A percentile compares a stretch with the other conserved stretches of the same genome.
These are phyloP conservation scores for Aspergillus carlsbadensis DNA, from an alignment of 495 filamentous ascomycete species.

Conservation along the genomic window DNA sequence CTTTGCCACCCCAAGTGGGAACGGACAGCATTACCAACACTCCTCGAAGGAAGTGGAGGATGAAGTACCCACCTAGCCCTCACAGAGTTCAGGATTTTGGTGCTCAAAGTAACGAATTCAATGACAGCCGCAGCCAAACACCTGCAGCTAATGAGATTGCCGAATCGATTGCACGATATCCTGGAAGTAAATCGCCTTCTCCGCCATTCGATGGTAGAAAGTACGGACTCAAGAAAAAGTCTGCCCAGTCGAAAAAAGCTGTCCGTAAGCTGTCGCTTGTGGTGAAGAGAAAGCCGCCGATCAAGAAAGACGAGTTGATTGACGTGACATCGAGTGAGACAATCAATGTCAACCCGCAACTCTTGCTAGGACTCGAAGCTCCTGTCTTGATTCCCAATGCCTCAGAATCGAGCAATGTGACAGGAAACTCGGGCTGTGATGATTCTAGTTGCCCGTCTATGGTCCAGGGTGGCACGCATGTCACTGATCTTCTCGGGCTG, in stretches of 20 bases:
- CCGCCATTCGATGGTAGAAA: slow-evolving; percentile 18
- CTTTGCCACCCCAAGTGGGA: not conserved
- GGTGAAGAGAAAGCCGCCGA: not conserved
- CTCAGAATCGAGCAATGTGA: not conserved
- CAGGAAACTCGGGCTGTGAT: not conserved
- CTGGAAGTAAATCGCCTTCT: not conserved
- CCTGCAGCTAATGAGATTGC: not conserved
- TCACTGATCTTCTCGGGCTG: slow-evolving; percentile 1
- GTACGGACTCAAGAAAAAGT: slow-evolving; percentile 13
- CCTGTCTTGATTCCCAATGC: slow-evolving; percentile 19
- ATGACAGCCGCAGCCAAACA: not conserved
- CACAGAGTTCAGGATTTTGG: not conserved
- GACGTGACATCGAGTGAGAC: slow-evolving; percentile 11
- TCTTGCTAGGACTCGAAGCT: slow-evolving; percentile 8
- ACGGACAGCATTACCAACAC: not conserved
- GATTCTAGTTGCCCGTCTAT: not conserved
- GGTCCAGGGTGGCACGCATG: not conserved
- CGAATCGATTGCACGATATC: not conserved
- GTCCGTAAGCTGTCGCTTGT: not conserved
- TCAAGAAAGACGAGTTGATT: slow-evolving; percentile 11
- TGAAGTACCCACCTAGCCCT: slow-evolving; percentile 12
- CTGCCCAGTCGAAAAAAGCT: not conserved
- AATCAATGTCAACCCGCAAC: slow-evolving; percentile 4
- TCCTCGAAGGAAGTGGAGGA: slow-evolving; percentile 21
- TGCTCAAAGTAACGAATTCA: not conserved